Base-by-base conservation (phyloP, 2,329 filamentous ascomycete genomes). In the Sporothrix luriei region DNA sequence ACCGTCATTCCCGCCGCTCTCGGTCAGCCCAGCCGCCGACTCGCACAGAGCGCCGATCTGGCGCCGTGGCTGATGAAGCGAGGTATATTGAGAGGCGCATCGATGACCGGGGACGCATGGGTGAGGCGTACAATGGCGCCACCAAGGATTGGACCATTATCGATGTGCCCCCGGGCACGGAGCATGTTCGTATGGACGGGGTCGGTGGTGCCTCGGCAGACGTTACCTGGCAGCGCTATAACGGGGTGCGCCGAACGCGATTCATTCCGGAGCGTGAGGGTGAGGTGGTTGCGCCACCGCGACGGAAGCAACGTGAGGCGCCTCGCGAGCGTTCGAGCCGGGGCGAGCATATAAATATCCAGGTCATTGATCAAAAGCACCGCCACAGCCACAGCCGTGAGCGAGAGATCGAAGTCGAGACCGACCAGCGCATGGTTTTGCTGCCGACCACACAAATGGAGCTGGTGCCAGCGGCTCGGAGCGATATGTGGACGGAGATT, bases 401-500 rank as follows among this genome's bases (percentile, higher is more conserved):
- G 69, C 77, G 80, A 14, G 82, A 84, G 43, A 78, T 85, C 52
- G 85, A 87, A 65, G 80, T 88, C 40, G 85, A 87, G 65, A 83
- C 82, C 21, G 87, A 90, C 72, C 81, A 81, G 73, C 82, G 78
- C 73, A 81, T 82, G 73, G 74, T 76, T 26, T 78, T 80, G 69
- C 80, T 79, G 38, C 78, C 76, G 72, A 78, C 72, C 65, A 77
- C 73, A 70, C 80, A 75, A 68, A 76, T 79, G 19, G 48, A 61
- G 21, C 75, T 75, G 29, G 77, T 78, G 7, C 77, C 78, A 16
- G 78, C 82, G 26, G 84, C 83, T 66, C 81, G 85, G 43, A 85
- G 86, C 69, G 88, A 90, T 71, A 91, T 97, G 82, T 98, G 94
- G 94, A 99, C 95, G 0, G 95, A 98, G 80, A 93, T 99, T 75